phyloP scores from a whole-genome alignment of 441 rosid genomes.

The Euphorbia schlechtendalii region DNA sequence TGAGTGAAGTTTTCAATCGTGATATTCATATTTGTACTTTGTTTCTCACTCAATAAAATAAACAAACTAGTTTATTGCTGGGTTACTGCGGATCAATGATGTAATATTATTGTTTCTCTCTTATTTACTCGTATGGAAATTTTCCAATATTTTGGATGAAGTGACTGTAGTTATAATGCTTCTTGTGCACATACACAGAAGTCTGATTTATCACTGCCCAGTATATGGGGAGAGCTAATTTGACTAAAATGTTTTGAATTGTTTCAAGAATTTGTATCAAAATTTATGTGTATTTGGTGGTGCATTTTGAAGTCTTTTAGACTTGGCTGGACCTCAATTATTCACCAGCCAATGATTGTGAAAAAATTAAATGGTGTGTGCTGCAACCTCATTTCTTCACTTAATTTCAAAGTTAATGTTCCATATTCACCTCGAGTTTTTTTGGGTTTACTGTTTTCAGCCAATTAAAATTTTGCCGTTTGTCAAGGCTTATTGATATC shows the following conservation, averaged over 20 bases:
- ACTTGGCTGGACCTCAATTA: not conserved
- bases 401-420: not conserved
- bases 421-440: not conserved
- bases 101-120: not conserved
- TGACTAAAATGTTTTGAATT: not conserved
- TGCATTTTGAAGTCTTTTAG: not conserved
- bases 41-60: not conserved
- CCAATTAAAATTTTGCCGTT: too few species aligned
- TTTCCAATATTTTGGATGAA: not conserved
- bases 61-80: not conserved
- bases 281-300: not conserved
- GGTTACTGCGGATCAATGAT: not conserved
- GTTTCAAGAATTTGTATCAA: too few species aligned
- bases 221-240: not conserved
- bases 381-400: not conserved
- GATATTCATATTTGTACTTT: not conserved
- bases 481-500: not conserved
- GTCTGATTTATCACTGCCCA: constrained; percentile 1
- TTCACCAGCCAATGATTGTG: too few species aligned
- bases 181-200: not conserved
- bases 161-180: too few species aligned
- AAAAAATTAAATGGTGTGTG: too few species aligned
- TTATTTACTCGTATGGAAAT: not conserved
- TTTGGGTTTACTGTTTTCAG: not conserved
- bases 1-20: not conserved